A percentile compares a stretch with the other conserved stretches of the same genome.
phyloP scores from a whole-genome alignment of 441 rosid genomes.

The Melastoma candidum region DNA sequence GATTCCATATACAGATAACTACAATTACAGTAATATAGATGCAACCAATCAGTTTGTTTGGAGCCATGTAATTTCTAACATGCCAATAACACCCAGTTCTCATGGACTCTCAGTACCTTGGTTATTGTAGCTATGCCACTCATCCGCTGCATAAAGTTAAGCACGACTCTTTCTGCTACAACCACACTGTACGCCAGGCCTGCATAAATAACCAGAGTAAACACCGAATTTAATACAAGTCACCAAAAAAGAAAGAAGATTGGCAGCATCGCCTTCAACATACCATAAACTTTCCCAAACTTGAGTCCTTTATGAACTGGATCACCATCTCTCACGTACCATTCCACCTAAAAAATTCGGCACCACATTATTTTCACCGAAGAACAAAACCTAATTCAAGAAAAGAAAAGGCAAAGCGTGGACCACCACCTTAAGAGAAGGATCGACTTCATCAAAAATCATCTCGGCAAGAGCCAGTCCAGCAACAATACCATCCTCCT shows the following conservation, averaged over 20 bases:
- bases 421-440: constrained; percentile 52
- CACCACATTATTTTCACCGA: constrained; percentile 13
- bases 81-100: no score
- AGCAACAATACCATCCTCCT: constrained; percentile 82
- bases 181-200: constrained; percentile 79
- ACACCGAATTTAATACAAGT: neutral
- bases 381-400: neutral
- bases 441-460: constrained; percentile 77
- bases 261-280: neutral
- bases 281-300: constrained; percentile 81
- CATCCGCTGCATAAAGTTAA: constrained; percentile 97
- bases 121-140: constrained; percentile 96
- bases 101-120: constrained; percentile 34
- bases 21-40: no score
- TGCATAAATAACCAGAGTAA: constrained; percentile 13
- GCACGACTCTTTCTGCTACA: constrained; percentile 82
- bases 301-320: constrained; percentile 68
- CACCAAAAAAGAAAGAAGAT: neutral
- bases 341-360: constrained; percentile 50
- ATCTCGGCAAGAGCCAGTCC: constrained; percentile 72
- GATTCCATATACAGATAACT: no score
- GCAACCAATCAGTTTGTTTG: no score
- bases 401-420: neutral
- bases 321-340: constrained; percentile 82
- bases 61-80: no score